Conservation (phyloP, 306 rosid genomes). For the Vigna hirtella region DNA sequence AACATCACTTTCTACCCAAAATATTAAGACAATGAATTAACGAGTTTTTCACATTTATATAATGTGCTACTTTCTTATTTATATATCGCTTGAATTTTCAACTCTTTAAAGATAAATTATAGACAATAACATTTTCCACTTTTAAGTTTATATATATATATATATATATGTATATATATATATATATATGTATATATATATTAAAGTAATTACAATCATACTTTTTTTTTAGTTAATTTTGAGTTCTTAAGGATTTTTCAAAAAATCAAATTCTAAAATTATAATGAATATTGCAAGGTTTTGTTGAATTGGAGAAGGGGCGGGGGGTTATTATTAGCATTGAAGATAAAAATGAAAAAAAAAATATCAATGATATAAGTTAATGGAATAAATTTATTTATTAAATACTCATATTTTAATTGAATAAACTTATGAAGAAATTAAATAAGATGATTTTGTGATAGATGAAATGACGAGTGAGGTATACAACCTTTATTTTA, state of each 20-base stretch:
- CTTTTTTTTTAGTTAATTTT: neutral
- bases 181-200: neutral
- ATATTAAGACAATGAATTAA: too few species aligned
- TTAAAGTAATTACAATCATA: neutral
- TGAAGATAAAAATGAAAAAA: neutral
- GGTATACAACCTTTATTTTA: neutral
- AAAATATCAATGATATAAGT: neutral
- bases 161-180: too few species aligned
- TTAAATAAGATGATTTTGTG: neutral
- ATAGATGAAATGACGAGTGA: neutral
- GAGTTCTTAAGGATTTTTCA: neutral
- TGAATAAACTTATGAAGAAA: neutral
- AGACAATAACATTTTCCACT: conserved; percentile 18
- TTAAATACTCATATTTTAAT: neutral
- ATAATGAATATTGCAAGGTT: neutral
- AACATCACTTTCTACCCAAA: too few species aligned
- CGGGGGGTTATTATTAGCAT: neutral
- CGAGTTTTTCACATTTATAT: too few species aligned
- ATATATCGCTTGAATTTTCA: too few species aligned
- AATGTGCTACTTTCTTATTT: too few species aligned
- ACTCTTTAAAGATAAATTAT: neutral
- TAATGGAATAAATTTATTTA: neutral
- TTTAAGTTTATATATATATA: neutral
- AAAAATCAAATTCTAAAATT: neutral
- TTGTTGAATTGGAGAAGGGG: too few species aligned